phyloP scores from a whole-genome alignment of 2,329 filamentous ascomycete genomes.

The Neofusicoccum laricinum region DNA sequence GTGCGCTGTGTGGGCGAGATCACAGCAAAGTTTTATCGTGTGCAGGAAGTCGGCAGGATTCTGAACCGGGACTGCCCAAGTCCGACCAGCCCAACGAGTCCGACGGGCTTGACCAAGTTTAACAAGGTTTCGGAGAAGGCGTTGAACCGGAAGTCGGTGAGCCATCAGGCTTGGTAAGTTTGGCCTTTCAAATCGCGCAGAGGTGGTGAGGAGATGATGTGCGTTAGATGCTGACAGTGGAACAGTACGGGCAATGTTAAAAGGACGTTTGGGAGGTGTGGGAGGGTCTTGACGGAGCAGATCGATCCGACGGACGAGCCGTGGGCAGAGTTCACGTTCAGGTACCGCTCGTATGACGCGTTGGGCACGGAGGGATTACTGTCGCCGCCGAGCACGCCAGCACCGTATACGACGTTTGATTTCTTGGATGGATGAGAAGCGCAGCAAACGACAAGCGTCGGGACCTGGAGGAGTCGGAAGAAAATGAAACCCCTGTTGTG shows the following conservation, averaged over 20 bases:
- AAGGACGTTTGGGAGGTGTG: constrained; percentile 4
- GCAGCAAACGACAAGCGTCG: neutral
- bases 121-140: neutral
- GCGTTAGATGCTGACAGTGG: neutral
- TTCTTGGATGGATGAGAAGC: neutral
- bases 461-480: too few relatives aligned
- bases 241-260: constrained; percentile 1
- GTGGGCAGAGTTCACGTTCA: constrained; percentile 9
- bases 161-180: neutral
- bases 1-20: constrained; percentile 4
- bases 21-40: neutral
- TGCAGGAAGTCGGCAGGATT: constrained; percentile 4
- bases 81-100: neutral
- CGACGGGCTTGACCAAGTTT: constrained; percentile 7
- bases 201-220: neutral
- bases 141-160: neutral
- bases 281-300: constrained; percentile 4
- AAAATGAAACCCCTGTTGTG: neutral
- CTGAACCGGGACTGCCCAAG: neutral
- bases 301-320: constrained; percentile 7
- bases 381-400: neutral
- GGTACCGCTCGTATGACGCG: neutral
- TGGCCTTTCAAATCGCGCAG: too few relatives aligned
- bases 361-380: neutral
- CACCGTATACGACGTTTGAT: neutral